phyloP scores from a whole-genome alignment of 2,329 filamentous ascomycete genomes.

The Neonectria ditissima region DNA sequence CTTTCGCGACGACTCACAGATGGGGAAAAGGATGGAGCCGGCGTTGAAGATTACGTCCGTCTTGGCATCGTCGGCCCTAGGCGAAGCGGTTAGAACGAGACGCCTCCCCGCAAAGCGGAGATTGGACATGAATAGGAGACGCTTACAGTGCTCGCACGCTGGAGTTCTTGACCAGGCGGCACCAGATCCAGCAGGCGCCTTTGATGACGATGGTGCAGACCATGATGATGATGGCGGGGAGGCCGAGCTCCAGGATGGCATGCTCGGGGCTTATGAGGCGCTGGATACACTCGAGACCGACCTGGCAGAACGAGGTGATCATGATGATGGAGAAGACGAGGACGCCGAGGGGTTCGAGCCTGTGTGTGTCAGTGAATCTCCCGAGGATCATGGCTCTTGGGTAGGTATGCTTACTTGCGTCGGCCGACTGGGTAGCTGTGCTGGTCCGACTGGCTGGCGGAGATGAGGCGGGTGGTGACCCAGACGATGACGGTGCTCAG shows the following conservation, averaged over 20 bases:
- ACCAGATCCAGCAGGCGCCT: slow-evolving; percentile 87
- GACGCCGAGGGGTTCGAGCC: slow-evolving; percentile 83
- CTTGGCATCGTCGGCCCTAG: slow-evolving; percentile 63
- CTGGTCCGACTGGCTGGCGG: slow-evolving; percentile 73
- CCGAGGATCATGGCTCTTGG: no score
- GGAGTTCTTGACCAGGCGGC: slow-evolving; percentile 85
- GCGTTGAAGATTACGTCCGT: slow-evolving; percentile 92
- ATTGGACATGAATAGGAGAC: slow-evolving; percentile 8
- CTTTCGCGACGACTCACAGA: slow-evolving; percentile 59
- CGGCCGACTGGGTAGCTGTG: slow-evolving; percentile 84
- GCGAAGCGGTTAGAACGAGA: slow-evolving; percentile 27
- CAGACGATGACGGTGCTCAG: slow-evolving; percentile 85
- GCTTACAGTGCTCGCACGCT: slow-evolving; percentile 81
- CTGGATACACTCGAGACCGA: slow-evolving; percentile 76
- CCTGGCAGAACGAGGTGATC: slow-evolving; percentile 86
- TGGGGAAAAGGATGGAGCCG: slow-evolving; percentile 88
- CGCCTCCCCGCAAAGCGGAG: slow-evolving; percentile 11
- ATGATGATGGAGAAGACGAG: slow-evolving; percentile 87
- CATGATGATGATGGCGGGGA: slow-evolving; percentile 85
- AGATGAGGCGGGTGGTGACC: slow-evolving; percentile 79
- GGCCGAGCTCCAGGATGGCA: slow-evolving; percentile 76
- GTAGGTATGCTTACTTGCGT: slow-evolving; percentile 65
- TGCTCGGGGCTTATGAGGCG: slow-evolving; percentile 72
- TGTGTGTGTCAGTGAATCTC: slow-evolving; percentile 44
- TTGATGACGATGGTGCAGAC: slow-evolving; percentile 84